phyloP scores from a whole-genome alignment of 2,329 filamentous ascomycete genomes.

The Nemania diffusa region DNA sequence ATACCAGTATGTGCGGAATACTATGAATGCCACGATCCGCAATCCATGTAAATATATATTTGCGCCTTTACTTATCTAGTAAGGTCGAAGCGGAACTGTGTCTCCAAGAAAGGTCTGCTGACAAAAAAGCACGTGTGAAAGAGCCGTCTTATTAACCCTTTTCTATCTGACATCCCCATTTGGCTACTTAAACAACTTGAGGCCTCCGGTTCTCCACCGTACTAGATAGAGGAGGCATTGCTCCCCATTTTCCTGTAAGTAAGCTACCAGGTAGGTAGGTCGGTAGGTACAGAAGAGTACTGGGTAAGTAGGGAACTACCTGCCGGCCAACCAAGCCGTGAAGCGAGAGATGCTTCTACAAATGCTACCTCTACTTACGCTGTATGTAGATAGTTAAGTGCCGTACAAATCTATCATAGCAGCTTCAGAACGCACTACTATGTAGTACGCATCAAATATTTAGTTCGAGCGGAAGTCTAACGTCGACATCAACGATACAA shows the following conservation, averaged over 20 bases:
- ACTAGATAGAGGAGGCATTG: constrained; percentile 9
- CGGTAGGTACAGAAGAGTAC: too few relatives aligned
- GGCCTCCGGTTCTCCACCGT: constrained; percentile 36
- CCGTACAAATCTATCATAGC: not conserved
- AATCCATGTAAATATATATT: constrained; percentile 20
- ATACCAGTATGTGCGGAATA: not conserved
- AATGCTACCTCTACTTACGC: too few relatives aligned
- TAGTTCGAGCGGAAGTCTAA: not conserved
- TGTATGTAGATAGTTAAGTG: not conserved
- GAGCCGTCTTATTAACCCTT: constrained; percentile 19
- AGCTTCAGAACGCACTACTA: too few relatives aligned
- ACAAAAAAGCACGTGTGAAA: constrained; percentile 24
- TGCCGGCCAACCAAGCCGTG: constrained; percentile 3
- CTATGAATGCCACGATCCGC: not conserved
- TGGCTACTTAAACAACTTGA: constrained; percentile 25
- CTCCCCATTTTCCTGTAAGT: constrained; percentile 23
- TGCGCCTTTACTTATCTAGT: constrained; percentile 26
- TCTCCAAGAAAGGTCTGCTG: constrained; percentile 32
- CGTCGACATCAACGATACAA: constrained; percentile 4
- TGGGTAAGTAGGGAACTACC: not conserved
- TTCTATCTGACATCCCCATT: constrained; percentile 18
- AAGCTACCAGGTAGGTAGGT: constrained; percentile 1
- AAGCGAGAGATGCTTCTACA: constrained; percentile 22
- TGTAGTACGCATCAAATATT: not conserved
- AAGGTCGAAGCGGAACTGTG: constrained; percentile 28